These are phyloP conservation scores for Coleophoma cylindrospora DNA, from an alignment of 2,329 filamentous ascomycete species.

Conservation along the genomic window DNA sequence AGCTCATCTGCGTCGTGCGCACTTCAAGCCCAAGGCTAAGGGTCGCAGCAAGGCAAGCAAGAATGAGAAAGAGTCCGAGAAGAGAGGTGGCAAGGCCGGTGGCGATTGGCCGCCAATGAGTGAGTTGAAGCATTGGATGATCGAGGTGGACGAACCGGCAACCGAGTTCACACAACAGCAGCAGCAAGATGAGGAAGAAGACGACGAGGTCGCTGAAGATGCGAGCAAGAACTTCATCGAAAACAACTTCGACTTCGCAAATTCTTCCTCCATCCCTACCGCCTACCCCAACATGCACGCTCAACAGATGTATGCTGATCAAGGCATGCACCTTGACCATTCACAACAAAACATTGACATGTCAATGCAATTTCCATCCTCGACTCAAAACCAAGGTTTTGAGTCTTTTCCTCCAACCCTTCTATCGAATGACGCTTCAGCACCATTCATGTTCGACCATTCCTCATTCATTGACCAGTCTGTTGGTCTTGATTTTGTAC, in stretches of 20 bases:
- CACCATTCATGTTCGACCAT: constrained; percentile 13
- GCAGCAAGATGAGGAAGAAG: constrained; percentile 29
- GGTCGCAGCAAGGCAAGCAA: constrained; percentile 32
- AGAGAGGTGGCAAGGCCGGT: constrained; percentile 48
- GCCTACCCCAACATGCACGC: constrained; percentile 7
- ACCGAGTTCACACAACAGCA: constrained; percentile 25
- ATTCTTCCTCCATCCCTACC: constrained; percentile 3
- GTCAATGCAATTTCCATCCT: constrained; percentile 13
- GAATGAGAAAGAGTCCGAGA: constrained; percentile 31
- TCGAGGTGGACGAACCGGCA: constrained; percentile 37
- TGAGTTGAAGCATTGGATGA: constrained; percentile 56
- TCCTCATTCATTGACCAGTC: constrained; percentile 13
- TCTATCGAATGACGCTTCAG: constrained; percentile 13
- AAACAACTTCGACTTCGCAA: constrained; percentile 10
- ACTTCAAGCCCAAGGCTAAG: constrained; percentile 68
- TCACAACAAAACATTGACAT: constrained; percentile 15
- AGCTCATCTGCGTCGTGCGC: constrained; percentile 79
- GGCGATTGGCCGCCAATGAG: constrained; percentile 51
- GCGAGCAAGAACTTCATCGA: constrained; percentile 18
- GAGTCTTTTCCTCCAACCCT: constrained; percentile 11
- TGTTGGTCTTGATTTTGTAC: constrained; percentile 10
- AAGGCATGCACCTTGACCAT: constrained; percentile 12
- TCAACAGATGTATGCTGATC: constrained; percentile 9
- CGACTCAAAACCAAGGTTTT: constrained; percentile 15
- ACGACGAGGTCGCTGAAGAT: constrained; percentile 28